phyloP scores from a whole-genome alignment of 371 early-diverging fungal genomes.

The Mortierella sp. region DNA sequence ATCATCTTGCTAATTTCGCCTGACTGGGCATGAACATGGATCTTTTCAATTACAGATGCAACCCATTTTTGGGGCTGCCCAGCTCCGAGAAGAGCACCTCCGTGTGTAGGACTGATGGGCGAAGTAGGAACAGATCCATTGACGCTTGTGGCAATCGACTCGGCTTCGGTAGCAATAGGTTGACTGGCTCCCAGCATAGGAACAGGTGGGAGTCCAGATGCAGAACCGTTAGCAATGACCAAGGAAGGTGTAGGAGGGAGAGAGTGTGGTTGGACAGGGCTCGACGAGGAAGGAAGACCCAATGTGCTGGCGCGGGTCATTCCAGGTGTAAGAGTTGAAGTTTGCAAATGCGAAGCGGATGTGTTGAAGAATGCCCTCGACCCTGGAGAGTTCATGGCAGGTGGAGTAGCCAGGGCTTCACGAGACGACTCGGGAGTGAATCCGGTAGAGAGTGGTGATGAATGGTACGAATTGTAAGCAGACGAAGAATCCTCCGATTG shows the following conservation, averaged over 20 bases:
- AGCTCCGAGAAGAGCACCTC: background rate
- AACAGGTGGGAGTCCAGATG: background rate
- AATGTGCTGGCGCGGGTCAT: slow-evolving; percentile 37
- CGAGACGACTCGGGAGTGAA: slow-evolving; percentile 27
- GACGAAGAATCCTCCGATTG: slow-evolving; percentile 48
- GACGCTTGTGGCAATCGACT: slow-evolving; percentile 1
- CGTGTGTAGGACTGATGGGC: slow-evolving; percentile 20
- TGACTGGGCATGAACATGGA: slow-evolving; percentile 60
- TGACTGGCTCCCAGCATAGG: slow-evolving; percentile 6
- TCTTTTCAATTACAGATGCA: slow-evolving; percentile 59
- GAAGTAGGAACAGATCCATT: slow-evolving; percentile 28
- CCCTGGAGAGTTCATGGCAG: slow-evolving; percentile 27
- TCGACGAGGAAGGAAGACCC: slow-evolving; percentile 20
- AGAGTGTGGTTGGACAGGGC: slow-evolving; percentile 21
- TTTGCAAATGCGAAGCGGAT: slow-evolving; percentile 21
- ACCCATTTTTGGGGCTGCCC: slow-evolving; percentile 41
- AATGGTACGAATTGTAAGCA: slow-evolving; percentile 33
- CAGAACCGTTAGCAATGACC: slow-evolving; percentile 17
- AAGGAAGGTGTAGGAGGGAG: slow-evolving; percentile 37
- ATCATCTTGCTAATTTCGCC: slow-evolving; percentile 61
- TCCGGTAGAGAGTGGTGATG: slow-evolving; percentile 32
- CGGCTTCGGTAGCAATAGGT: slow-evolving; percentile 21
- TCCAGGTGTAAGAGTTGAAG: slow-evolving; percentile 23
- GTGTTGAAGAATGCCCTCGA: slow-evolving; percentile 38
- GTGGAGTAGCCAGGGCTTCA: slow-evolving; percentile 21